Evolutionary conservation across 129 eudicot species (phyloP).

Genomic region (Centella asiatica): DNA sequence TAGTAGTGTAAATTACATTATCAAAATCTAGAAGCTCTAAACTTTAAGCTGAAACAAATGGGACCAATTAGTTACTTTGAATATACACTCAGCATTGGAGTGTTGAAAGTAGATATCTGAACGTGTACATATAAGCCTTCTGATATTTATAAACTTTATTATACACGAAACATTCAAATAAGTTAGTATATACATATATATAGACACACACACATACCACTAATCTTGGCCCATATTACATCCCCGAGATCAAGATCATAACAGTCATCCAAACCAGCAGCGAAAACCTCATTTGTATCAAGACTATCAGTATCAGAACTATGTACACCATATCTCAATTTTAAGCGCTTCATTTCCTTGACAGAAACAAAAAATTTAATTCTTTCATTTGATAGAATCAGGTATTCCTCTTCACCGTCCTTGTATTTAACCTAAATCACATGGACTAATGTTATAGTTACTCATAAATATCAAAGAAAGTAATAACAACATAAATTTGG

Average conservation of each 20-base stretch:
- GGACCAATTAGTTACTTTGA: too few species aligned
- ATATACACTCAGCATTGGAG: not conserved
- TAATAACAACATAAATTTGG: not conserved
- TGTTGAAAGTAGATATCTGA: not conserved
- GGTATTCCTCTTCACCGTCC: constrained; percentile 80
- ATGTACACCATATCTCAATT: constrained; percentile 38
- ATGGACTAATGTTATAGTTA: not conserved
- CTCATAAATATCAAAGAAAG: not conserved
- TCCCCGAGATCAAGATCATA: constrained; percentile 86
- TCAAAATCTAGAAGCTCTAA: too few species aligned
- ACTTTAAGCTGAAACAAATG: too few species aligned
- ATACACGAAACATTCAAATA: not conserved
- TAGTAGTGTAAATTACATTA: too few species aligned
- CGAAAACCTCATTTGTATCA: constrained; percentile 70
- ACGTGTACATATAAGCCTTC: not conserved
- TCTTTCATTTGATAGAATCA: constrained; percentile 60
- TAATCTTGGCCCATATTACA: constrained; percentile 88
- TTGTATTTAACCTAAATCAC: constrained; percentile 61
- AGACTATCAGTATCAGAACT: constrained; percentile 47
- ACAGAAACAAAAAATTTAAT: constrained; percentile 52
- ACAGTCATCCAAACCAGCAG: constrained; percentile 83
- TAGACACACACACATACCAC: constrained; percentile 55
- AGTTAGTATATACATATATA: not conserved
- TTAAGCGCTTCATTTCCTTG: constrained; percentile 49
- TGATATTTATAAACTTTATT: not conserved